Conservation (phyloP, 116 monocot species). For the Dioscorea cayenensis region DNA sequence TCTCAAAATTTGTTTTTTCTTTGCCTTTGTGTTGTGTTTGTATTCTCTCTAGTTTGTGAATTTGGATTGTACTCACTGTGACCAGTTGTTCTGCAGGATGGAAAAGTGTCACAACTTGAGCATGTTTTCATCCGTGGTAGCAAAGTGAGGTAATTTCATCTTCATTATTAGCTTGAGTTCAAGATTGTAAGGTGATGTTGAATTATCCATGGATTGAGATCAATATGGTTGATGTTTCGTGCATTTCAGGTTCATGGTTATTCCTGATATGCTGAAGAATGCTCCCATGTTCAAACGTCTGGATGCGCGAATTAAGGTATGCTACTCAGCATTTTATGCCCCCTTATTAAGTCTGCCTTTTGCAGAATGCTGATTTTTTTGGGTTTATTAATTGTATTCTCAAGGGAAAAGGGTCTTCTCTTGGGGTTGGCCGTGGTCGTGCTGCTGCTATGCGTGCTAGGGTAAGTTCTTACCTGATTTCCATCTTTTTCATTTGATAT, state of each 20-base stretch:
- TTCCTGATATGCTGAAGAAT: constrained; percentile 99
- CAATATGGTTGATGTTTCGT: not conserved
- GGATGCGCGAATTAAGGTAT: constrained; percentile 92
- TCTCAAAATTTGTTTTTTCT: no score
- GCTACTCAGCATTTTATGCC: not conserved
- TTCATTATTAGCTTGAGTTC: not conserved
- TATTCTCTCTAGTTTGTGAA: not conserved
- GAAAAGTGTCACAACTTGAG: constrained; percentile 90
- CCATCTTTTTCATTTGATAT: not conserved
- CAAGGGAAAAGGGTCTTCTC: constrained; percentile 69
- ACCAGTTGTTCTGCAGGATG: constrained; percentile 43
- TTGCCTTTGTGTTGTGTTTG: not conserved
- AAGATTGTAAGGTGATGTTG: not conserved
- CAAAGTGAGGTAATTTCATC: constrained; percentile 76
- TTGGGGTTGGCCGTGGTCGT: constrained; percentile 91
- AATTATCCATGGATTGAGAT: not conserved
- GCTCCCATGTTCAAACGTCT: constrained; percentile 98
- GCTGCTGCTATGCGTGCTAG: constrained; percentile 74
- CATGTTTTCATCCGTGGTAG: constrained; percentile 98
- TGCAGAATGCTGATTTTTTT: not conserved
- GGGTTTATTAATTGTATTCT: constrained; percentile 4
- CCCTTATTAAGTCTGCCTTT: not conserved
- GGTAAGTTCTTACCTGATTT: constrained; percentile 23
- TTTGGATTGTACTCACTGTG: not conserved
- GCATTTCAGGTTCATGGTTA: constrained; percentile 81